Evolutionary conservation across 306 rosid species (phyloP), one percentile per base, ranked within the genome.

Genomic region (Vicia faba): DNA sequence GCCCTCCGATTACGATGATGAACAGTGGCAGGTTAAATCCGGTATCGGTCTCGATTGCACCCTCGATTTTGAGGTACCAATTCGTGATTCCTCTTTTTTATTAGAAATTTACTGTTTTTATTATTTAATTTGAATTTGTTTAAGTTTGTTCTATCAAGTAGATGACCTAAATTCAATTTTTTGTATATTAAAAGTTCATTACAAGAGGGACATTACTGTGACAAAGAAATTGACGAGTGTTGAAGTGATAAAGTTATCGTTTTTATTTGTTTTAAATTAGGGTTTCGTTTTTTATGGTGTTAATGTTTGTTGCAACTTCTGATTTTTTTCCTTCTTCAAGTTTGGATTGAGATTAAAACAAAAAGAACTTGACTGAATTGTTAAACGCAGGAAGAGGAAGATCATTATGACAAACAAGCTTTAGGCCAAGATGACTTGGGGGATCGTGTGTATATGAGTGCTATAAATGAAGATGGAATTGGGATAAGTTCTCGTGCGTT

Each of bases 331-430:
- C 44, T 44, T 5, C 2, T 61, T 8, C 0, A 44, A 40, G 46
- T 49, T 64, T 16, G 40, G 64, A 26, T 14, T 66, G 43, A 12
- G 12, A n/a, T 44, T 28, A 36, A 4, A 3, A 15, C n/a, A 11
- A 11, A 11, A 28, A 15, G 13, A 54, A 18, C 2, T 49, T 31
- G 58, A 81, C 38, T 68, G 50, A 51, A 19, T 69, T 18, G 0
- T 28, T 69, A 65, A 44, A 51, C 79, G 87, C 80, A 93, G 97
- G 97, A 88, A 58, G 99, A 93, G 85, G 91, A 90, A 64, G 99
- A 93, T 45, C 82, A 76, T 40, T 90, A 78, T 79, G 99, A 93
- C 74, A 90, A 88, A 59, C 88, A 86, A 78, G 99, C 99, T 61
- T 68, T 88, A 61, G 95, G 96, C 5, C 74, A 76, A 60, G 96